Evolutionary conservation across 1,284 basidiomycete genomes (phyloP).

Genomic region (Porogramme epimiltina): DNA sequence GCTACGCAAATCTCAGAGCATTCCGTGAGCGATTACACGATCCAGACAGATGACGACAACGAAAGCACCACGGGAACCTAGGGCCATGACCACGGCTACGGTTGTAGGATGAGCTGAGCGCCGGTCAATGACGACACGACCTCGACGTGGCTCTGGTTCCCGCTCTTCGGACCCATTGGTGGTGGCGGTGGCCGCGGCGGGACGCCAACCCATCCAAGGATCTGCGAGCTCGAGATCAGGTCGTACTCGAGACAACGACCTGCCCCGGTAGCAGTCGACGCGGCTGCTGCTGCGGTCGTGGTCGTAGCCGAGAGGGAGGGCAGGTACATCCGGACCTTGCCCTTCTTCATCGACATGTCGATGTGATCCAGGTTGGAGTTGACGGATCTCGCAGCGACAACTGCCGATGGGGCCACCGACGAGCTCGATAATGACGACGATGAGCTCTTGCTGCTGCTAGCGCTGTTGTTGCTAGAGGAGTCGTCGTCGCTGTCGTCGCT

Average conservation of each 20-base stretch:
- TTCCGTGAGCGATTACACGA: not conserved
- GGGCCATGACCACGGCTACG: constrained; percentile 2
- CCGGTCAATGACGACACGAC: constrained; percentile 19
- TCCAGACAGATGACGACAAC: not conserved
- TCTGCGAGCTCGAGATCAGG: constrained; percentile 20
- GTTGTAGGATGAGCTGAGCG: constrained; percentile 20
- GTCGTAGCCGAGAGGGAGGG: not conserved
- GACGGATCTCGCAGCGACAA: too few species aligned
- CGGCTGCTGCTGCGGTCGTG: not conserved
- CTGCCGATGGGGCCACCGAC: not conserved
- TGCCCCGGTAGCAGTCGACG: not conserved
- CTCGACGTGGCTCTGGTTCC: constrained; percentile 14
- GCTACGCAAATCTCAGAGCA: constrained; percentile 3
- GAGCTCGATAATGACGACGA: not conserved
- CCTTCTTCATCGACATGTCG: not conserved
- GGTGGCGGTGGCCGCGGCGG: constrained; percentile 13
- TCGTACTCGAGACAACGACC: constrained; percentile 22
- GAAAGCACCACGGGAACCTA: not conserved
- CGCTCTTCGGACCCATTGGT: not conserved
- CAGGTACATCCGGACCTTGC: constrained; percentile 13
- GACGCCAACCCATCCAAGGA: constrained; percentile 18
- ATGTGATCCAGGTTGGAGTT: not conserved
- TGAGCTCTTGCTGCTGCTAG: not conserved
- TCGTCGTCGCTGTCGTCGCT: not conserved
- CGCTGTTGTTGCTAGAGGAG: not conserved